Base-by-base conservation (phyloP, 2,329 filamentous ascomycete genomes). In the Lachnellula occidentalis region DNA sequence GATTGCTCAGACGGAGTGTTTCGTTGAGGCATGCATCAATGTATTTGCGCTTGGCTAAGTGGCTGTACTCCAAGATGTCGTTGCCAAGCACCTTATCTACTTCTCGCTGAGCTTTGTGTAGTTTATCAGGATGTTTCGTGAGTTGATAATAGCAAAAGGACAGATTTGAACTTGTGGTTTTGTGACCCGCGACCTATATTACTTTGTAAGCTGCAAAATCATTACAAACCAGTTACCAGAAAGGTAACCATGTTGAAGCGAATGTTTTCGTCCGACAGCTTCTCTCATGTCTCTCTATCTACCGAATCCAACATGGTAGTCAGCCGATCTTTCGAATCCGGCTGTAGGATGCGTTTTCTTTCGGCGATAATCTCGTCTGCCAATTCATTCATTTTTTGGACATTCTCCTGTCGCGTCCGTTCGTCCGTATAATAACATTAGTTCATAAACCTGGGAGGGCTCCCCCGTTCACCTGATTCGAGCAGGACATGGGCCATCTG, bases 231-330 rank as follows among this genome's bases (percentile, higher is more conserved):
- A 39, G 6, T 39, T 6, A 39, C 36, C 8, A 89, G 69, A 60
- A 88, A 88, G 0, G 85, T 88, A 57, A 86, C 81, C 69, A 89
- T 80, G 60, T 90, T 86, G 66, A 85, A 76, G 9, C 80, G 78
- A 59, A 88, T 86, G 48, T 75, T 79, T 4, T 78, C 72, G 55
- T 87, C 82, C 2, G 72, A 77, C 61, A 90, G 71, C 27, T 76
- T 77, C 61, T 82, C 73, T 11, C 85, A 83, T 1, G 85, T 88
- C 69, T 81, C 78, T 1, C 81, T 76, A 64, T 90, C 87, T 3
- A 76, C 76, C 0, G 83, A 84, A 9, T 82, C 72, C 45, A 90
- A 71, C 83, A 90, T 86, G 37, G 84, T 81, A 55, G 79, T 79
- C 12, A 90, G 70, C 5, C 90, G 73, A 66, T 90, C 87, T 54